A percentile compares a stretch with the other conserved stretches of the same genome.
Conservation (phyloP, 106 monocot species). For the Apostasia shenzhenica region DNA sequence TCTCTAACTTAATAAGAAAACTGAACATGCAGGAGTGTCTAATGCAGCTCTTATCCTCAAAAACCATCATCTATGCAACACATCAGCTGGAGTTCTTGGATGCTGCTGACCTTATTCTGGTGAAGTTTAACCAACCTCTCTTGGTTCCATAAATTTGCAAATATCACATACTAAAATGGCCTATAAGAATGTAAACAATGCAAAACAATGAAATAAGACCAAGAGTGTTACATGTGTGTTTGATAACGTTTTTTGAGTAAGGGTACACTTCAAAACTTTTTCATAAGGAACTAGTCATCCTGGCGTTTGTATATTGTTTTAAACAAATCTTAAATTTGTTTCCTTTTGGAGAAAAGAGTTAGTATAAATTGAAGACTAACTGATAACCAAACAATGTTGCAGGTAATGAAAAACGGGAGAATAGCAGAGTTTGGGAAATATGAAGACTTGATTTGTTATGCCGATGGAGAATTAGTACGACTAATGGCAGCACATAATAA, state of each 20-base stretch:
- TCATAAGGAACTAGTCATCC: too few relatives aligned
- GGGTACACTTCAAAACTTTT: too few relatives aligned
- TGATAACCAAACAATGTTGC: neutral
- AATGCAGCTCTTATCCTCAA: slow-evolving; percentile 46
- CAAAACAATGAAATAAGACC: too few relatives aligned
- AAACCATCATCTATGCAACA: slow-evolving; percentile 71
- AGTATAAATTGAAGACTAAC: too few relatives aligned
- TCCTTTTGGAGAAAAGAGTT: too few relatives aligned
- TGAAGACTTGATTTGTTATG: slow-evolving; percentile 47
- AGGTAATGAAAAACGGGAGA: slow-evolving; percentile 78
- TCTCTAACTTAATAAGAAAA: neutral
- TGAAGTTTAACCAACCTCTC: slow-evolving; percentile 9
- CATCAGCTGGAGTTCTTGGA: slow-evolving; percentile 76
- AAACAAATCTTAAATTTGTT: too few relatives aligned
- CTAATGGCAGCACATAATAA: slow-evolving; percentile 71
- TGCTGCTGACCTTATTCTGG: slow-evolving; percentile 72
- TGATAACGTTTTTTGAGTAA: too few relatives aligned
- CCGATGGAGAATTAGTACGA: slow-evolving; percentile 47
- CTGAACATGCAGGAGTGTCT: slow-evolving; percentile 66
- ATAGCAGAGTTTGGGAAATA: slow-evolving; percentile 77
- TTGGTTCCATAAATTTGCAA: too few relatives aligned
- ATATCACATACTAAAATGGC: too few relatives aligned
- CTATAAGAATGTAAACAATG: too few relatives aligned
- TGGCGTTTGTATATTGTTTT: too few relatives aligned
- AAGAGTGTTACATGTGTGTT: too few relatives aligned